Percentiles rank a stretch among this genome's conserved stretches.
Conservation (phyloP, 305 asterid species). For the Euphrasia arctica region DNA sequence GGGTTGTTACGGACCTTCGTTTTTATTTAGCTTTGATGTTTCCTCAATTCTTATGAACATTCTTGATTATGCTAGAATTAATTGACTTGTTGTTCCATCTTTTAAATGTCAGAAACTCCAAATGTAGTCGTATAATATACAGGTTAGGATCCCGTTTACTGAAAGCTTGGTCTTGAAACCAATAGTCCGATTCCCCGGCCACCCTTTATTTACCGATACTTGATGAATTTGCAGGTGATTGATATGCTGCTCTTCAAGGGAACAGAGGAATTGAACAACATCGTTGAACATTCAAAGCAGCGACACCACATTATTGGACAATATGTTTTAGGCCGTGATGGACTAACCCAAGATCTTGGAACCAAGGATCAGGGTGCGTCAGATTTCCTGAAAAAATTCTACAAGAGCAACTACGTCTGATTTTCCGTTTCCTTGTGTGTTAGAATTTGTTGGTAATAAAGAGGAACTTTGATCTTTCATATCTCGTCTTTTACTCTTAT, state of each 20-base stretch:
- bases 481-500: constrained; percentile 24
- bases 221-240: constrained; percentile 51
- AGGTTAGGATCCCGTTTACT: too few species aligned
- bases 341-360: constrained; percentile 38
- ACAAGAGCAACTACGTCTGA: constrained; percentile 73
- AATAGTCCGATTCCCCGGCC: too few species aligned
- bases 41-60: too few species aligned
- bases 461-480: constrained; percentile 25
- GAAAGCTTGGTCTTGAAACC: too few species aligned
- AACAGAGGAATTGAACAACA: constrained; percentile 69
- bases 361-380: constrained; percentile 56
- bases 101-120: too few species aligned
- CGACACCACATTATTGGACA: constrained; percentile 92
- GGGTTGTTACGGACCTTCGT: too few species aligned
- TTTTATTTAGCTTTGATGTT: too few species aligned
- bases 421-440: constrained; percentile 22
- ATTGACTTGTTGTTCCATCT: too few species aligned
- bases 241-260: constrained; percentile 91
- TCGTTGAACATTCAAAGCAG: constrained; percentile 91
- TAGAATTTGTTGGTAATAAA: constrained; percentile 26
- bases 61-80: too few species aligned
- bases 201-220: background rate
- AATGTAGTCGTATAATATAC: too few species aligned
- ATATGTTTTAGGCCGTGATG: constrained; percentile 55
- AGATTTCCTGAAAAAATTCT: constrained; percentile 67